A percentile compares a stretch with the other conserved stretches of the same genome.
Conservation (phyloP, 179 eudicot genomes). For the Beta macrorhiza region DNA sequence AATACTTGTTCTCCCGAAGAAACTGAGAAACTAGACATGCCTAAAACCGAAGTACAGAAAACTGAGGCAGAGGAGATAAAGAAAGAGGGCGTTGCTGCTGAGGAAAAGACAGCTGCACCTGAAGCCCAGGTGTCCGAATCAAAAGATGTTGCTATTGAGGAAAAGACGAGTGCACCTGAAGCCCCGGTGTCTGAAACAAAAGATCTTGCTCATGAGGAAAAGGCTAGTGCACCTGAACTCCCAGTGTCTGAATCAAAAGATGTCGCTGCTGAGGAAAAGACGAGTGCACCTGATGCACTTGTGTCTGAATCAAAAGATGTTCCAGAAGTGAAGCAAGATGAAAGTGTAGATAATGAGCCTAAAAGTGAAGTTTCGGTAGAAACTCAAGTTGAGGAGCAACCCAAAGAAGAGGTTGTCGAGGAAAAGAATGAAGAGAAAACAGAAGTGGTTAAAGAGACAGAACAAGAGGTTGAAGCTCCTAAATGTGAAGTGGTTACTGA, state of each 20-base stretch:
- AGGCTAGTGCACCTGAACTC: too few relatives aligned
- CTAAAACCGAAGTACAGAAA: slow-evolving; percentile 22
- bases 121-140: slow-evolving; percentile 7
- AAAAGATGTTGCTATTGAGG: too few relatives aligned
- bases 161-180: too few relatives aligned
- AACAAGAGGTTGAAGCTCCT: slow-evolving; percentile 10
- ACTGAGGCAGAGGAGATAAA: slow-evolving; percentile 12
- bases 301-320: slow-evolving; percentile 15
- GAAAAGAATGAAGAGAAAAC: neutral
- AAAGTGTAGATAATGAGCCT: neutral
- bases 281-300: slow-evolving; percentile 14
- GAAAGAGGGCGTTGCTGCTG: slow-evolving; percentile 23
- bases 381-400: slow-evolving; percentile 11
- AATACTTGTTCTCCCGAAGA: slow-evolving; percentile 4
- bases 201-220: too few relatives aligned
- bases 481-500: slow-evolving; percentile 13
- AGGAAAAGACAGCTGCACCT: slow-evolving; percentile 20
- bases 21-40: slow-evolving; percentile 21
- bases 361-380: slow-evolving; percentile 9
- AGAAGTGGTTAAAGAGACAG: slow-evolving; percentile 5
- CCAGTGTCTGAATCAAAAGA: neutral
- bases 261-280: slow-evolving; percentile 24
- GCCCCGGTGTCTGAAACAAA: too few relatives aligned
- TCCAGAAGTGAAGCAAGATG: slow-evolving; percentile 15
- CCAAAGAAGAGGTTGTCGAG: slow-evolving; percentile 8